Conservation (phyloP, 2,329 filamentous ascomycete species). For the Bertia moriformis region DNA sequence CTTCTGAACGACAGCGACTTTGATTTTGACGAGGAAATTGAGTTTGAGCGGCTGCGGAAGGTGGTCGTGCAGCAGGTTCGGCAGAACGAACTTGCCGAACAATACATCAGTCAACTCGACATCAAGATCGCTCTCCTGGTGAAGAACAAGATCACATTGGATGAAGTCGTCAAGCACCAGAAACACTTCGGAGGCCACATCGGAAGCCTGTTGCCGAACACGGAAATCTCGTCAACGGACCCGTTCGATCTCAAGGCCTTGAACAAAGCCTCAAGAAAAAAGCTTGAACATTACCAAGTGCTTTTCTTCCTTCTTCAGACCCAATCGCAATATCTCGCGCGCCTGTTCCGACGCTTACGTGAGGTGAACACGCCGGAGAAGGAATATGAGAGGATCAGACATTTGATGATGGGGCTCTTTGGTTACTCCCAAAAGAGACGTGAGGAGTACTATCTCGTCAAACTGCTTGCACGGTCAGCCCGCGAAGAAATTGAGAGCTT, state of each 20-base stretch:
- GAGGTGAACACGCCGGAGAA: conserved; percentile 78
- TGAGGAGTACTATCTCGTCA: conserved; percentile 92
- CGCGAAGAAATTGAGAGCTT: conserved; percentile 72
- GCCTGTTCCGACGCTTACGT: conserved; percentile 70
- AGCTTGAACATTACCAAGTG: conserved; percentile 92
- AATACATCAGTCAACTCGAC: conserved; percentile 95
- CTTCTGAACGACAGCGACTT: conserved; percentile 96
- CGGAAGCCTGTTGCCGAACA: conserved; percentile 71
- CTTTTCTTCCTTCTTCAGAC: conserved; percentile 96
- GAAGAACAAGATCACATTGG: conserved; percentile 98
- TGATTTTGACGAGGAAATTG: conserved; percentile 96
- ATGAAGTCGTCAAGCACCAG: conserved; percentile 94
- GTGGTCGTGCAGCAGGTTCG: conserved; percentile 93
- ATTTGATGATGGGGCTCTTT: conserved; percentile 89
- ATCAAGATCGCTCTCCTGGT: conserved; percentile 97
- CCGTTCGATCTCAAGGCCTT: conserved; percentile 93
- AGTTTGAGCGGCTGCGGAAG: conserved; percentile 88
- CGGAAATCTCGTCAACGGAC: conserved; percentile 75
- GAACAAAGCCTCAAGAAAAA: conserved; percentile 90
- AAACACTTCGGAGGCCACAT: conserved; percentile 88
- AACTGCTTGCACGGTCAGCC: conserved; percentile 69
- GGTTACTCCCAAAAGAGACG: conserved; percentile 92
- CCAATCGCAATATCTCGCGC: conserved; percentile 83
- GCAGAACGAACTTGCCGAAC: conserved; percentile 91
- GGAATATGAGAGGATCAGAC: conserved; percentile 82